These are phyloP conservation scores for Penicillium verhagenii DNA, from an alignment of 495 filamentous ascomycete species.

Conservation along the genomic window DNA sequence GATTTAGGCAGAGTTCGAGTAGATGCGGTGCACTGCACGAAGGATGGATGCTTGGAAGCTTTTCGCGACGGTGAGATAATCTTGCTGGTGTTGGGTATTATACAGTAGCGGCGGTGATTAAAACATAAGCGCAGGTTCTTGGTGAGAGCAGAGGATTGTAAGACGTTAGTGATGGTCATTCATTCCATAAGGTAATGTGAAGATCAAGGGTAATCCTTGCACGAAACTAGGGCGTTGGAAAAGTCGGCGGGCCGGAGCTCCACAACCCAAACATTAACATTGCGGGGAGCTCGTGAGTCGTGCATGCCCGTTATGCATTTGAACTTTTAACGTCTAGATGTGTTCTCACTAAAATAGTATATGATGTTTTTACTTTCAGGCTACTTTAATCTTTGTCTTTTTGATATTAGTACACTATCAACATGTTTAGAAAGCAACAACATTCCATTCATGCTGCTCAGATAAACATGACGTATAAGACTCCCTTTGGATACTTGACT, in stretches of 20 bases:
- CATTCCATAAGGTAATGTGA: not conserved
- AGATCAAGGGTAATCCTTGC: not conserved
- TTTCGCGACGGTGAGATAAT: not conserved
- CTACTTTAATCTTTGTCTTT: too few species aligned
- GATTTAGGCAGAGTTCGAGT: not conserved
- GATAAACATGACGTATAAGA: not conserved
- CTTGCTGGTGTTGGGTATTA: not conserved
- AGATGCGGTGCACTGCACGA: not conserved
- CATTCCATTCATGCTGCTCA: not conserved
- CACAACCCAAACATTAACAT: constrained; percentile 1
- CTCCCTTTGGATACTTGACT: too few species aligned
- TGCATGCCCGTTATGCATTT: too few species aligned
- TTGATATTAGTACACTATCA: too few species aligned
- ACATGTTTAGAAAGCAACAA: too few species aligned
- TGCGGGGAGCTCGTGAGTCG: constrained; percentile 1
- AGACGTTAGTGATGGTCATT: not conserved
- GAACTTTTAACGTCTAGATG: too few species aligned
- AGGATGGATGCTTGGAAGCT: not conserved
- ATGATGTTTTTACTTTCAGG: not conserved
- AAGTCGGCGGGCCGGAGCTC: not conserved
- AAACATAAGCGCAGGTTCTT: not conserved
- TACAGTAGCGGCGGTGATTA: not conserved
- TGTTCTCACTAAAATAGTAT: too few species aligned
- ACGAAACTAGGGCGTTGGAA: not conserved
- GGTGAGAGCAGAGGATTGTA: not conserved